Conservation (phyloP, 345 rosid species). For the Arabidopsis suecica region DNA sequence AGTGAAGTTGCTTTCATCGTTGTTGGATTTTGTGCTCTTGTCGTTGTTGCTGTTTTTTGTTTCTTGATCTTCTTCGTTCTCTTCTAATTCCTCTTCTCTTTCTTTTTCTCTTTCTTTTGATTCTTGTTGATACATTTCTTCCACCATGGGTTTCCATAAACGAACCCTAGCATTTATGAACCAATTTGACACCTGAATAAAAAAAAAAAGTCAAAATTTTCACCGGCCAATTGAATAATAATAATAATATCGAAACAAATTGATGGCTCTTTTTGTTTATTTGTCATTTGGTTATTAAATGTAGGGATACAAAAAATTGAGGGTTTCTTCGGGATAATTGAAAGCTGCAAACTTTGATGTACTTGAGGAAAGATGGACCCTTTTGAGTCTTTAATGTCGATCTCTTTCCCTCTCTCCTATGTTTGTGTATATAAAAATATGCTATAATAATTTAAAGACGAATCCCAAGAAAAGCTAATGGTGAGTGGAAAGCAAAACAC, state of each 20-base stretch:
- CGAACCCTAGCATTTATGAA: slow-evolving; percentile 99
- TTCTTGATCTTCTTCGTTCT: slow-evolving; percentile 38
- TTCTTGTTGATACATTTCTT: slow-evolving; percentile 98
- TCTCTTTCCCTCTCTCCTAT: slow-evolving; percentile 26
- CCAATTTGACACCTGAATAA: slow-evolving; percentile 90
- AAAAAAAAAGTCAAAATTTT: not conserved
- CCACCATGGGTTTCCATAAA: slow-evolving; percentile 99
- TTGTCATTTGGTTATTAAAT: slow-evolving; percentile 36
- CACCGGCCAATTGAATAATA: not conserved
- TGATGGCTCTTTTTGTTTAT: slow-evolving; percentile 1
- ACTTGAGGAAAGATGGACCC: slow-evolving; percentile 40
- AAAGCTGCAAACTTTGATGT: slow-evolving; percentile 46
- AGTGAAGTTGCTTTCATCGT: slow-evolving; percentile 49
- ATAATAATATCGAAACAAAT: not conserved
- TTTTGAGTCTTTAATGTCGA: slow-evolving; percentile 40
- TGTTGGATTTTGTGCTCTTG: slow-evolving; percentile 63
- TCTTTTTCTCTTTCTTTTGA: slow-evolving; percentile 52
- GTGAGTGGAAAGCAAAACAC: slow-evolving; percentile 45
- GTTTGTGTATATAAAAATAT: not conserved
- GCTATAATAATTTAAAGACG: slow-evolving; percentile 19
- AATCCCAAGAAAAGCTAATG: slow-evolving; percentile 45
- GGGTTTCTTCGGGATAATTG: slow-evolving; percentile 36
- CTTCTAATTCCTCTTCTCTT: slow-evolving; percentile 35
- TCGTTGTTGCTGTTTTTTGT: slow-evolving; percentile 42
- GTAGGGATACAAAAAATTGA: slow-evolving; percentile 39